phyloP scores from a whole-genome alignment of 1,284 basidiomycete species.

The Microbotryum violaceum region DNA sequence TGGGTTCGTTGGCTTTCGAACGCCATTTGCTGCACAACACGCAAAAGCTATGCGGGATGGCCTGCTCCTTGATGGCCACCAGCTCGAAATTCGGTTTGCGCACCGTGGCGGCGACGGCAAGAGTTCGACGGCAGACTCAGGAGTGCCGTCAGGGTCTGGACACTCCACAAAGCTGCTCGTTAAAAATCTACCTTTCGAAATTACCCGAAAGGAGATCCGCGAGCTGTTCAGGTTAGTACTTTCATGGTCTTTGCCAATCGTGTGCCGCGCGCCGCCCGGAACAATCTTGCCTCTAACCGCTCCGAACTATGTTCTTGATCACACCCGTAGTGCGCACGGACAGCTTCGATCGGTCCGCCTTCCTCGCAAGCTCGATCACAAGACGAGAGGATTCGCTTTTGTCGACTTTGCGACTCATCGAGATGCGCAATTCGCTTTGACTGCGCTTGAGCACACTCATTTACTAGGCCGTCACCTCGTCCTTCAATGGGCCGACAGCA shows the following conservation, averaged over 20 bases:
- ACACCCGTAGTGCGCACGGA: conserved; percentile 63
- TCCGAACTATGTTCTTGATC: neutral
- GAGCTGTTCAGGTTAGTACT: conserved; percentile 69
- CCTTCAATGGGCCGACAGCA: conserved; percentile 73
- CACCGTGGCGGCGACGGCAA: conserved; percentile 57
- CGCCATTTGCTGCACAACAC: conserved; percentile 60
- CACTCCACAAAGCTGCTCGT: conserved; percentile 74
- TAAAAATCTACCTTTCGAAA: conserved; percentile 97
- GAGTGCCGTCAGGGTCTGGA: conserved; percentile 47
- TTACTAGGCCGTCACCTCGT: conserved; percentile 91
- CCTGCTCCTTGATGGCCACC: conserved; percentile 79
- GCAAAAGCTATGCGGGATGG: conserved; percentile 56
- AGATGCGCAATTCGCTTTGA: conserved; percentile 79
- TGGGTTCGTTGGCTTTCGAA: conserved; percentile 86
- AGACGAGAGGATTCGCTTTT: conserved; percentile 89
- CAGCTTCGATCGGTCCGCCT: conserved; percentile 83
- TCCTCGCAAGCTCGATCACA: conserved; percentile 76
- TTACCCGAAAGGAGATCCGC: conserved; percentile 82
- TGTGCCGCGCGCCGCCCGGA: conserved; percentile 4
- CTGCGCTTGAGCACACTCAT: conserved; percentile 82
- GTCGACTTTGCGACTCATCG: conserved; percentile 80
- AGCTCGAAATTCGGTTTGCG: conserved; percentile 75
- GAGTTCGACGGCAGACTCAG: conserved; percentile 27
- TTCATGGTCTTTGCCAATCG: conserved; percentile 17
- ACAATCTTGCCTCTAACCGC: conserved; percentile 1